phyloP scores from a whole-genome alignment of 768 basidiomycete species.

The Myochromella boudieri region DNA sequence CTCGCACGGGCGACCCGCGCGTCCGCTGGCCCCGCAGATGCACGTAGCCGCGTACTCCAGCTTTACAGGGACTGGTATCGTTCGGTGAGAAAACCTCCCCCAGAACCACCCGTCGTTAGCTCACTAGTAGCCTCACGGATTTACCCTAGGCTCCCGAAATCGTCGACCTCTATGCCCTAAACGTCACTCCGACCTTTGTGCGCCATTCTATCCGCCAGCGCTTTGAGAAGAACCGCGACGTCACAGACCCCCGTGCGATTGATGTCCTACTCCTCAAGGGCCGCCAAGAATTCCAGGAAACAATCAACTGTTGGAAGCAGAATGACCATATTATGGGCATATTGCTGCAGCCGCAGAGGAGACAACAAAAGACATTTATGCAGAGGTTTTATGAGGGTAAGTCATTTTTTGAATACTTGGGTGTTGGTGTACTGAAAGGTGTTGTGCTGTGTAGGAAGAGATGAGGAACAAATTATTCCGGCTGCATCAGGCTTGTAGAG shows the following conservation, averaged over 20 bases:
- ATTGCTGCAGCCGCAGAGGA: constrained; percentile 47
- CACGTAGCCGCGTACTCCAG: constrained; percentile 65
- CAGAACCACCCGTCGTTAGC: too few relatives aligned
- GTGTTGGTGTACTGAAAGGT: constrained; percentile 5
- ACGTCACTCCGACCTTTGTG: constrained; percentile 73
- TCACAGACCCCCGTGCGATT: constrained; percentile 79
- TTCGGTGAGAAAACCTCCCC: constrained; percentile 65
- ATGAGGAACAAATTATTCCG: constrained; percentile 70
- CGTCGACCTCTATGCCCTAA: constrained; percentile 76
- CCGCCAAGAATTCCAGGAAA: constrained; percentile 89
- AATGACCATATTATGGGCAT: constrained; percentile 77
- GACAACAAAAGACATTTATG: constrained; percentile 63
- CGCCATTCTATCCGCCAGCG: constrained; percentile 81
- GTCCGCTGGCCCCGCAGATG: constrained; percentile 58
- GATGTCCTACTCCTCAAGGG: constrained; percentile 86
- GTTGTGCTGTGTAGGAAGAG: constrained; percentile 51
- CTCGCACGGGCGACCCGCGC: constrained; percentile 69
- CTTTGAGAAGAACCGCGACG: constrained; percentile 84
- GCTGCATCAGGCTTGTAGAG: constrained; percentile 56
- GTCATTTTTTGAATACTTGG: constrained; percentile 22
- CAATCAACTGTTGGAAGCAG: constrained; percentile 93
- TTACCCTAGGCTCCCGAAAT: constrained; percentile 91
- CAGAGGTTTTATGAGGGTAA: constrained; percentile 84
- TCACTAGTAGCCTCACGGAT: too few relatives aligned
- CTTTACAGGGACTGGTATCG: constrained; percentile 96